Evolutionary conservation across 2,329 filamentous ascomycete species (phyloP).

Genomic region (Xylaria sp.): DNA sequence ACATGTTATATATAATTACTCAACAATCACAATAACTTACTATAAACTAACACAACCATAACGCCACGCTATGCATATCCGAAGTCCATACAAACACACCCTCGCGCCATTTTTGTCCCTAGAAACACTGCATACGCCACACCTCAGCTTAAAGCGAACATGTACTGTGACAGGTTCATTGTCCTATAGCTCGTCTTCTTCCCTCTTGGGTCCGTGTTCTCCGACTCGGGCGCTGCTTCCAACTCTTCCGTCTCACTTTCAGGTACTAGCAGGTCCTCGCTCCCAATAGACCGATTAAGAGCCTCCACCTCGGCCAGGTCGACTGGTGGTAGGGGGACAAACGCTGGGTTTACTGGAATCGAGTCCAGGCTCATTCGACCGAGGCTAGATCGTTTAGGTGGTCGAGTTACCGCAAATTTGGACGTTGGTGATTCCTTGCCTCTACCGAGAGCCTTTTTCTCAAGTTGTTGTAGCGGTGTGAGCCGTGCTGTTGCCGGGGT

Average conservation of each 20-base stretch:
- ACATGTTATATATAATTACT: not conserved
- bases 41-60: constrained; percentile 17
- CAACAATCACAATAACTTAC: constrained; percentile 6
- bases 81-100: constrained; percentile 23
- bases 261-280: constrained; percentile 67
- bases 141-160: constrained; percentile 49
- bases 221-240: constrained; percentile 40
- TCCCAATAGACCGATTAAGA: constrained; percentile 60
- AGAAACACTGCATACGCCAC: constrained; percentile 10
- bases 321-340: constrained; percentile 66
- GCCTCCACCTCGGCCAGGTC: constrained; percentile 65
- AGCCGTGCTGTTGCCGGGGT: constrained; percentile 55
- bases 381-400: constrained; percentile 41
- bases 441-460: constrained; percentile 57
- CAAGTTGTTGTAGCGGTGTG: constrained; percentile 66
- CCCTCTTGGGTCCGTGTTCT: constrained; percentile 37
- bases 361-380: constrained; percentile 49
- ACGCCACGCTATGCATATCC: constrained; percentile 31
- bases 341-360: constrained; percentile 63
- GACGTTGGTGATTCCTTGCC: constrained; percentile 46
- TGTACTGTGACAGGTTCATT: constrained; percentile 62
- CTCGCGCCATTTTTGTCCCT: constrained; percentile 7
- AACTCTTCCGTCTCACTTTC: constrained; percentile 57
- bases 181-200: constrained; percentile 47
- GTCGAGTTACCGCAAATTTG: constrained; percentile 39